Conservation (phyloP, 306 rosid genomes). For the Mimosa bimucronata region DNA sequence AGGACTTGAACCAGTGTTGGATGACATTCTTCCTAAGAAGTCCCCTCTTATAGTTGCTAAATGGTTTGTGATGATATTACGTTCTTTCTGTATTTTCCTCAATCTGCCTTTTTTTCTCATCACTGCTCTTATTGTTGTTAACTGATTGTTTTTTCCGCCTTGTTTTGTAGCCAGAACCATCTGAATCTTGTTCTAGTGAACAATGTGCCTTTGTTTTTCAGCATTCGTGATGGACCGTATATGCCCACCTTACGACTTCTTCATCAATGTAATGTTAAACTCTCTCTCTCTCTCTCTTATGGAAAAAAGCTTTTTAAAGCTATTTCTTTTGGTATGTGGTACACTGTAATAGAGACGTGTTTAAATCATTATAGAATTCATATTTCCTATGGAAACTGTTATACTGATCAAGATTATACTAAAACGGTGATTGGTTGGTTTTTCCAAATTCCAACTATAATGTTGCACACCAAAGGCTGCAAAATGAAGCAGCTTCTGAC, state of each 20-base stretch:
- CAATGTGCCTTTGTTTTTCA: slow-evolving; percentile 92
- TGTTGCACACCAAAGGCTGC: slow-evolving; percentile 6
- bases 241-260: slow-evolving; percentile 98
- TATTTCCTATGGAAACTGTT: not conserved
- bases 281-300: too few relatives aligned
- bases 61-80: slow-evolving; percentile 60
- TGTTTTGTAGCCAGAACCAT: slow-evolving; percentile 87
- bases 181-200: slow-evolving; percentile 92
- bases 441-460: slow-evolving; percentile 16
- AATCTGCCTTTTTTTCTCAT: not conserved
- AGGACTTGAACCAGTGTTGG: slow-evolving; percentile 90
- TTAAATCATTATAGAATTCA: not conserved
- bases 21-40: slow-evolving; percentile 95
- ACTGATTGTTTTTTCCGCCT: slow-evolving; percentile 26
- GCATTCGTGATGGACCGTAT: slow-evolving; percentile 95
- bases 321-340: slow-evolving; percentile 1
- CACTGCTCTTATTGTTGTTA: slow-evolving; percentile 29
- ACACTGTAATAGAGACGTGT: not conserved
- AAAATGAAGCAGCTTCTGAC: slow-evolving; percentile 11
- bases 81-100: slow-evolving; percentile 10
- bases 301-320: not conserved
- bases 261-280: slow-evolving; percentile 80
- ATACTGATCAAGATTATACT: not conserved
- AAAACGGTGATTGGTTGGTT: slow-evolving; percentile 17
- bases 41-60: slow-evolving; percentile 89